phyloP scores from a whole-genome alignment of 2,329 filamentous ascomycete genomes.

The Colletotrichum musicola region DNA sequence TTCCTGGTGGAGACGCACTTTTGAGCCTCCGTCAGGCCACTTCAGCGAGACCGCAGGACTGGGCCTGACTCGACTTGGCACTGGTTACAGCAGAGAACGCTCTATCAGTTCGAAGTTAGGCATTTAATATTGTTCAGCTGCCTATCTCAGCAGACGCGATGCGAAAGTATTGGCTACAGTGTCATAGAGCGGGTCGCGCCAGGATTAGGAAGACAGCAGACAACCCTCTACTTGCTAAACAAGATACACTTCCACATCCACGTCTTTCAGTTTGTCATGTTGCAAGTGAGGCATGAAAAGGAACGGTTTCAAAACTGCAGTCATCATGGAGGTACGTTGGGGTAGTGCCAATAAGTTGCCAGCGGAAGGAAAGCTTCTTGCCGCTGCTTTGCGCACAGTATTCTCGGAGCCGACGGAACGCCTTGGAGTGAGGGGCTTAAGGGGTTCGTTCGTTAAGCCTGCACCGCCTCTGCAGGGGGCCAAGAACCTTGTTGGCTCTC shows the following conservation, averaged over 20 bases:
- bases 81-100: background rate
- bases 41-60: background rate
- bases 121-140: background rate
- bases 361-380: conserved; percentile 14
- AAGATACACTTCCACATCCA: too few species aligned
- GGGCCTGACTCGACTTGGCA: conserved; percentile 5
- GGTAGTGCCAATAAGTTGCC: background rate
- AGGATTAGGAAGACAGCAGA: too few species aligned
- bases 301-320: too few species aligned
- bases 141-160: conserved; percentile 3
- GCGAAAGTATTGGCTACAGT: too few species aligned
- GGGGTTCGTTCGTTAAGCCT: conserved; percentile 17
- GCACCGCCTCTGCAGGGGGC: conserved; percentile 14
- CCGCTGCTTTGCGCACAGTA: background rate
- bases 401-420: conserved; percentile 24
- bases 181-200: too few species aligned
- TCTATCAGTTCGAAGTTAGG: background rate
- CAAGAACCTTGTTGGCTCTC: conserved; percentile 35
- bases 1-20: conserved; percentile 21
- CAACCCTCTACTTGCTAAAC: too few species aligned
- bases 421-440: conserved; percentile 22
- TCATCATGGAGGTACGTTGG: too few species aligned
- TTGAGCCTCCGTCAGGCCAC: conserved; percentile 15
- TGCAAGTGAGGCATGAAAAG: too few species aligned
- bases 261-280: too few species aligned